Evolutionary conservation across 1,284 basidiomycete species (phyloP).

Genomic region (Blastosporella zonata): DNA sequence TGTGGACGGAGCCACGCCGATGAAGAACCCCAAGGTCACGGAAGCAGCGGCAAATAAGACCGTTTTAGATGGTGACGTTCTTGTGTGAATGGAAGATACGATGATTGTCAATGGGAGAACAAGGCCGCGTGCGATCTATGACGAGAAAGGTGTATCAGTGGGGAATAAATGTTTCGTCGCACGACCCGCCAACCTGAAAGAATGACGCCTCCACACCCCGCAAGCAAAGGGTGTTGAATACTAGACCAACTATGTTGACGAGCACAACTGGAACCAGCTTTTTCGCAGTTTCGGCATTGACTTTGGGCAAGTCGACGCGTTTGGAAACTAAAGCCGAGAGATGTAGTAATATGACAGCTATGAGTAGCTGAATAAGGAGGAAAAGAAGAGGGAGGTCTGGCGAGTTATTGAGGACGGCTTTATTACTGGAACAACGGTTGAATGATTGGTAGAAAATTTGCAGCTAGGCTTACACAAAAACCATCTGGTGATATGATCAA

Average conservation of each 20-base stretch:
- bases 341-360: constrained; percentile 67
- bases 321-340: constrained; percentile 42
- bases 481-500: constrained; percentile 44
- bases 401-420: constrained; percentile 66
- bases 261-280: constrained; percentile 62
- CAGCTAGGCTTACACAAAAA: constrained; percentile 48
- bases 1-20: constrained; percentile 56
- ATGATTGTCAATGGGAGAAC: constrained; percentile 74
- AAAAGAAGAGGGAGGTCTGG: constrained; percentile 69
- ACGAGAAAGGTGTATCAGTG: constrained; percentile 7
- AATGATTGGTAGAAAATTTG: not conserved
- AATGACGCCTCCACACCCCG: constrained; percentile 75
- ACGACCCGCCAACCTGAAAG: constrained; percentile 52
- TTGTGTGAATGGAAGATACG: constrained; percentile 53
- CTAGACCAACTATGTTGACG: constrained; percentile 68
- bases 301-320: constrained; percentile 53
- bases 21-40: constrained; percentile 62
- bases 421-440: constrained; percentile 46
- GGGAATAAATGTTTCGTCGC: not conserved
- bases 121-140: constrained; percentile 75
- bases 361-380: constrained; percentile 63
- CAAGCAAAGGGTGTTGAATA: constrained; percentile 76
- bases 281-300: constrained; percentile 49
- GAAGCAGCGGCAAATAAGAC: constrained; percentile 52
- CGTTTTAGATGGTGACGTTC: constrained; percentile 42